Percentiles rank a stretch among this genome's conserved stretches.
Evolutionary conservation across 371 early-diverging fungal genomes (phyloP).

Genomic region (Quaeritorhiza haematococci): DNA sequence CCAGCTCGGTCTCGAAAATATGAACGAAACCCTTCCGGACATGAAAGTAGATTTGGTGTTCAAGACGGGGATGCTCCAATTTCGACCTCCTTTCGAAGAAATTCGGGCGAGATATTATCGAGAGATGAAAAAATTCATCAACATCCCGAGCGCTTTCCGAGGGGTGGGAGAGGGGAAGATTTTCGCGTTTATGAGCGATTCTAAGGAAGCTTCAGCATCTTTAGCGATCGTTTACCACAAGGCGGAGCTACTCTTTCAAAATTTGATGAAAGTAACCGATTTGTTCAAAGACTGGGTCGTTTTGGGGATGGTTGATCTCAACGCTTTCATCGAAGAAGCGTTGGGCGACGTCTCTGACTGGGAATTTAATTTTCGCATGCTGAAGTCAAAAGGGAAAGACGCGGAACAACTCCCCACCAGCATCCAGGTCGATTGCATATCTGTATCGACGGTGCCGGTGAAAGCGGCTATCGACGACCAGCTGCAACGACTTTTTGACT

Average conservation of each 20-base stretch:
- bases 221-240: conserved; percentile 39
- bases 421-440: conserved; percentile 42
- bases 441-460: conserved; percentile 39
- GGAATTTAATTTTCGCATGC: conserved; percentile 43
- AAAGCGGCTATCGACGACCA: conserved; percentile 49
- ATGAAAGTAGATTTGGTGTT: conserved; percentile 45
- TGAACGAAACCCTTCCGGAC: conserved; percentile 39
- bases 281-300: conserved; percentile 46
- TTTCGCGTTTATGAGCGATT: conserved; percentile 36
- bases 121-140: conserved; percentile 51
- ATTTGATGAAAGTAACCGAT: conserved; percentile 31
- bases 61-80: conserved; percentile 40
- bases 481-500: conserved; percentile 46
- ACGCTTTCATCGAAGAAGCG: conserved; percentile 36
- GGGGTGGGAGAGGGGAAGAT: conserved; percentile 39
- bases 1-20: conserved; percentile 35
- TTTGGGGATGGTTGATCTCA: conserved; percentile 36
- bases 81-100: conserved; percentile 49
- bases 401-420: conserved; percentile 39
- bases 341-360: conserved; percentile 38
- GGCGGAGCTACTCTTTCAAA: conserved; percentile 39
- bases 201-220: conserved; percentile 25
- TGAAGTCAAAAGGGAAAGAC: conserved; percentile 50
- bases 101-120: conserved; percentile 50
- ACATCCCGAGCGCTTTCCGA: conserved; percentile 40